Evolutionary conservation across 345 rosid species (phyloP), one percentile per base, ranked within the genome.

Genomic region (Pelargonium nanum): DNA sequence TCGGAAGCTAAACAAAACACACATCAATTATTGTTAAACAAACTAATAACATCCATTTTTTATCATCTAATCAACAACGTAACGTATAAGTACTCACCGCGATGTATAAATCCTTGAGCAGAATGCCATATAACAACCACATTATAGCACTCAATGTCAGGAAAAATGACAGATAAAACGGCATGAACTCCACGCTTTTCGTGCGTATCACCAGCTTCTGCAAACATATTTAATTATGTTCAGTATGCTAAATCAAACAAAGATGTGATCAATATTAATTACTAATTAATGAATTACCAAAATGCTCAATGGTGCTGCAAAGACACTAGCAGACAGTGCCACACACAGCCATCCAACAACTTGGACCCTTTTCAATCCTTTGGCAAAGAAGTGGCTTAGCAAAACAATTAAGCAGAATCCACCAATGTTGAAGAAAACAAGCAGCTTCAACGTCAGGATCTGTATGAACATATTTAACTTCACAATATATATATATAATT

Each of bases 111-210:
- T 70, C 74, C 60, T 65, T 70, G 22, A 64, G 44, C 10, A 51
- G 25, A 5, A 65, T 34, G 28, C 83, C 83, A 25, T 67, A 78
- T 25, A 75, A 56, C 45, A 75, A 64, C 83, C 83, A 78, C 63
- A 66, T 62, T 21, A 72, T 57, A 0, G 83, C 77, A 60, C 65
- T 75, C 54, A 78, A 16, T 19, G 72, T 68, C 34, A 78, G 75
- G 68, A 65, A 70, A 20, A 75, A 62, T 2, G 83, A 78, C 26
- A 78, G 20, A 19, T 62, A 51, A 22, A 79, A 30, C 4, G 80
- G 83, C 80, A 78, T 78, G 80, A 75, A 78, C 73, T 78, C 80
- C 32, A 75, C 80, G 40, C 80, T 79, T 40, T 73, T 72, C 0
- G 70, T 68, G 21, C 63, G 72, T 56, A 53, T 53, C 34, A 58